Base-by-base conservation (phyloP, 75 land plant species). In the Isoetes taiwanensis region DNA sequence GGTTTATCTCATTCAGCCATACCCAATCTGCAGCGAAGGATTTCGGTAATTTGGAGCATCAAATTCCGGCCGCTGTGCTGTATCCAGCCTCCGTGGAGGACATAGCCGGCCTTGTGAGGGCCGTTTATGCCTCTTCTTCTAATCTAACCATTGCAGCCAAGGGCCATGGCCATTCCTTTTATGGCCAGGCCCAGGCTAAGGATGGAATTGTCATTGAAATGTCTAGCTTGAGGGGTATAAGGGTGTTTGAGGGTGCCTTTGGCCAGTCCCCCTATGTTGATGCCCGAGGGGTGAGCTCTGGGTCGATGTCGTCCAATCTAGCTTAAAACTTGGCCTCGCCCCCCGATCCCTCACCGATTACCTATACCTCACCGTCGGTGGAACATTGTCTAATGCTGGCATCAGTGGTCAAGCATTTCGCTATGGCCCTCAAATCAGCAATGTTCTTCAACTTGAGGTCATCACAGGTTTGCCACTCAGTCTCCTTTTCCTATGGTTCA, bases 291-390 rank as follows among this genome's bases (percentile, higher is more conserved):
- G 91, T 0, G 81, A 75, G 41, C 64, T 90, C 30, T 90, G 93
- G 96, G 77, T 86, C 37, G 71, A 85, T 33, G 72, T 86, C 2
- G 70, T 90, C 43, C 63, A 69, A 40, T 83, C 78, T 2, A 73
- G 74, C 0, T 60, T 90, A 28, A 70, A 76, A 60, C 46, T 64
- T 10, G 84, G 86, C 1, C 64, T 85, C 26, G 74, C 96, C 11
- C 96, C 91, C n/a, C 81, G 71, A 59, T 85, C 96, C 0, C 82
- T 86, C 86, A 90, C 91, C 10, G 96, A 90, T 43, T 85, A 90
- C 43, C 76, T 90, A 17, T 62, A 85, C 57, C 91, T 90, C 41
- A 82, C 79, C 11, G 67, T 90, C 12, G 96, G 91, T 1, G 96
- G 93, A 1, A 90, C 96, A 1, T 58, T 90, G 14, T 90, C 96